These are phyloP conservation scores for Fusarium pseudograminearum DNA, from an alignment of 2,329 filamentous ascomycete genomes.

Conservation along the genomic window DNA sequence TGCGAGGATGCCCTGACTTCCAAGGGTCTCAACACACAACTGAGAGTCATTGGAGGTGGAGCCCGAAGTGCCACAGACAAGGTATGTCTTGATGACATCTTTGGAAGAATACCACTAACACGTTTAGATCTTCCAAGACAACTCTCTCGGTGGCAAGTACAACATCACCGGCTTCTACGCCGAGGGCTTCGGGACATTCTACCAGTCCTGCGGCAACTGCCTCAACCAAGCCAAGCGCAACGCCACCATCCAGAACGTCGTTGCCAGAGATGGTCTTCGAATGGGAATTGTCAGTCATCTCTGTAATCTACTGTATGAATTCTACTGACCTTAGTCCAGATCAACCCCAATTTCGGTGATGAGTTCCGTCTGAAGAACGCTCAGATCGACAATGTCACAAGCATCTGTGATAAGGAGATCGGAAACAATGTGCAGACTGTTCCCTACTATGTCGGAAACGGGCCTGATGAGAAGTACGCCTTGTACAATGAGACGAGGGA, in stretches of 20 bases:
- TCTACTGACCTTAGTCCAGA: conserved; percentile 5
- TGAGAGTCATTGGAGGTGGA: conserved; percentile 48
- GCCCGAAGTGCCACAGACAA: conserved; percentile 49
- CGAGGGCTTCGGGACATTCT: conserved; percentile 48
- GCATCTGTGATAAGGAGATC: conserved; percentile 48
- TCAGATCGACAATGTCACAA: conserved; percentile 44
- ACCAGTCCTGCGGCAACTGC: conserved; percentile 49
- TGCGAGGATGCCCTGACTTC: conserved; percentile 48
- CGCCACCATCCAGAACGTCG: conserved; percentile 48
- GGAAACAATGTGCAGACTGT: conserved; percentile 49
- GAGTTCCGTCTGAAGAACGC: conserved; percentile 48
- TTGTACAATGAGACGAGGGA: conserved; percentile 47
- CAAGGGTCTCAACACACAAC: conserved; percentile 48
- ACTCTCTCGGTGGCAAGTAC: conserved; percentile 49
- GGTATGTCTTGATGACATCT: background rate
- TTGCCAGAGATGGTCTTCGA: conserved; percentile 41
- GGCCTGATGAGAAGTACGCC: conserved; percentile 48
- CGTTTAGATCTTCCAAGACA: conserved; percentile 48
- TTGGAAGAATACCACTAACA: rapidly evolving
- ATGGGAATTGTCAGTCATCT: conserved; percentile 44
- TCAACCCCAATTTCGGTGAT: conserved; percentile 49
- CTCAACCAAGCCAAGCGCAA: conserved; percentile 47
- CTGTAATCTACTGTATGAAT: background rate
- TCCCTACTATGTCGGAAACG: conserved; percentile 43
- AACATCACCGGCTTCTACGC: conserved; percentile 51